A percentile compares a stretch with the other conserved stretches of the same genome.
Conservation (phyloP, 768 basidiomycete species). For the Coprinopsis strossmayeri region DNA sequence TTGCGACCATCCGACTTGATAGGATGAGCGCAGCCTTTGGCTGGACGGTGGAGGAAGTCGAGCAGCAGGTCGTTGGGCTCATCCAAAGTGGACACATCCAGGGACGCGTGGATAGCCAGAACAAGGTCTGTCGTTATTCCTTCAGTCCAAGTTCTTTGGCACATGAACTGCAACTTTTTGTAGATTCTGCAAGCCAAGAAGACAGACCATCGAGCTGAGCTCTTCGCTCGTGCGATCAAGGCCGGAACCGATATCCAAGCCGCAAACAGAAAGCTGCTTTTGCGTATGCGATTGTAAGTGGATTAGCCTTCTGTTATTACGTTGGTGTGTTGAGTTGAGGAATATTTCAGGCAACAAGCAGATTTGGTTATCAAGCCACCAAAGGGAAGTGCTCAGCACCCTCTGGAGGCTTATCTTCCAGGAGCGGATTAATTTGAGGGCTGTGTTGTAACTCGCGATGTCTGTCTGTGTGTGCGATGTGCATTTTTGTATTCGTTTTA, state of each 20-base stretch:
- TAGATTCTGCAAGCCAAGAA: constrained; percentile 79
- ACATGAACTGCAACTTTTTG: constrained; percentile 2
- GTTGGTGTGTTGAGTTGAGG: neutral
- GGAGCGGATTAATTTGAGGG: constrained; percentile 1
- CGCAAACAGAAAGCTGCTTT: constrained; percentile 69
- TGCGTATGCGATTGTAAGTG: constrained; percentile 78
- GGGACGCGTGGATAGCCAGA: constrained; percentile 83
- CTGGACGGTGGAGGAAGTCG: constrained; percentile 65
- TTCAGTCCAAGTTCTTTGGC: neutral
- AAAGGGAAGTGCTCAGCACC: constrained; percentile 26
- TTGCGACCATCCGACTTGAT: constrained; percentile 75
- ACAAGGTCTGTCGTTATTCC: constrained; percentile 51
- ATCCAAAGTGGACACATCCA: constrained; percentile 75
- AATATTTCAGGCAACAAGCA: constrained; percentile 60
- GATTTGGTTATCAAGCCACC: constrained; percentile 68
- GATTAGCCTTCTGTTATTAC: neutral
- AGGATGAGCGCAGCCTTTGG: constrained; percentile 87
- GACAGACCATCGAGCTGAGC: constrained; percentile 68
- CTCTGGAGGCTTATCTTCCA: neutral
- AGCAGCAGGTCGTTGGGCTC: constrained; percentile 66
- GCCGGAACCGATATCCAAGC: constrained; percentile 65
- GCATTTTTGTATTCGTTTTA: too few relatives aligned
- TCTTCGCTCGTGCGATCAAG: constrained; percentile 72
- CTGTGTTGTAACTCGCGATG: too few relatives aligned
- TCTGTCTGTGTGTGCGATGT: too few relatives aligned